Percentiles rank a stretch among this genome's conserved stretches.
Conservation (phyloP, 306 rosid genomes). For the Cucurbita moschata region DNA sequence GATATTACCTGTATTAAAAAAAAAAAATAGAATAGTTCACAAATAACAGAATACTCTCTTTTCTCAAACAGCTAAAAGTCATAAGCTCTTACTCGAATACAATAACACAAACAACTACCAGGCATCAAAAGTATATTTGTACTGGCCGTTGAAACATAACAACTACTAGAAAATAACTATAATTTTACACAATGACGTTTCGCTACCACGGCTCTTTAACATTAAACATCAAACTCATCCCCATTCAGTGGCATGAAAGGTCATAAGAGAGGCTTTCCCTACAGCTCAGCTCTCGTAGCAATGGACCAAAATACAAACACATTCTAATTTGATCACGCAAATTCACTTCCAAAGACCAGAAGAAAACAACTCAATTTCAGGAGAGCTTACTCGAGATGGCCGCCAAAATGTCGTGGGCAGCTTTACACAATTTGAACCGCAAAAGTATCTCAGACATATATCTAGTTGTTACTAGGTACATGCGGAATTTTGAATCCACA, state of each 20-base stretch:
- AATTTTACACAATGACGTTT: not conserved
- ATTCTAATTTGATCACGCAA: not conserved
- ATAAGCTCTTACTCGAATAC: not conserved
- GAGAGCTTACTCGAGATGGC: not conserved
- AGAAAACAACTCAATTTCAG: not conserved
- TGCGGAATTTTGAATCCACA: too few species aligned
- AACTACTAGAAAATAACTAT: not conserved
- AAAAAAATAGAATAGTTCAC: not conserved
- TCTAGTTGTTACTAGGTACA: too few species aligned
- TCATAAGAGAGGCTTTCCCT: not conserved
- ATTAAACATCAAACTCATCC: not conserved
- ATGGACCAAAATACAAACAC: not conserved
- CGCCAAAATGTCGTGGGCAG: not conserved
- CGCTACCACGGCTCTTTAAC: not conserved
- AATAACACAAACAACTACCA: not conserved
- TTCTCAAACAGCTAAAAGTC: not conserved
- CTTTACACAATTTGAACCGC: too few species aligned
- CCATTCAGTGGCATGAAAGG: not conserved
- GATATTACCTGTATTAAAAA: constrained; percentile 37
- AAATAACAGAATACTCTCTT: not conserved
- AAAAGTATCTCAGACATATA: too few species aligned
- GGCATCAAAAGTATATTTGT: not conserved
- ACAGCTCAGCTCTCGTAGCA: not conserved
- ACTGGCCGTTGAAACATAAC: not conserved
- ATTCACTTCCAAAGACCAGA: not conserved